These are phyloP conservation scores for Cercospora sesami DNA, from an alignment of 2,329 filamentous ascomycete species.

Conservation along the genomic window DNA sequence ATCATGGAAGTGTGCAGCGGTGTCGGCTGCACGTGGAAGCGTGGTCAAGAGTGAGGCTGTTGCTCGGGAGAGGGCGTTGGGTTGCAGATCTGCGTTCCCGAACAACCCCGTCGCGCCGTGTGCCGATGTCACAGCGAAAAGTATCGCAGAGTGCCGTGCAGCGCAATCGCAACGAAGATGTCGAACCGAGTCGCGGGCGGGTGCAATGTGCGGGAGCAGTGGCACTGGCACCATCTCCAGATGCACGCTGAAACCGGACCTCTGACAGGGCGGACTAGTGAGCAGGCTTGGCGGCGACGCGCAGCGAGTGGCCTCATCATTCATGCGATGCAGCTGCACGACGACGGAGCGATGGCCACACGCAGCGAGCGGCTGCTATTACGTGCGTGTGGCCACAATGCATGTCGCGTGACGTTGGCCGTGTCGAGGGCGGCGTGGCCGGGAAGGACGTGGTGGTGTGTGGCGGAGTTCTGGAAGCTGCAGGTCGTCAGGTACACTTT, in stretches of 20 bases:
- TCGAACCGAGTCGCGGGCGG: background rate
- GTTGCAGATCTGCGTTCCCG: constrained; percentile 2
- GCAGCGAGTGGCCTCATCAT: background rate
- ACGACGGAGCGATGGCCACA: too few species aligned
- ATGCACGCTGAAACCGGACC: background rate
- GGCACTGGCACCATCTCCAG: background rate
- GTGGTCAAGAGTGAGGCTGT: background rate
- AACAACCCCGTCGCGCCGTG: background rate
- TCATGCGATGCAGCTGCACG: background rate
- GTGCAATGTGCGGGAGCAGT: background rate
- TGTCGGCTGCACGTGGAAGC: background rate
- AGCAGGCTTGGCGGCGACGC: background rate
- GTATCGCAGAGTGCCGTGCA: background rate
- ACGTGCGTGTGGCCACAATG: background rate
- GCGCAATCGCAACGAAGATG: background rate
- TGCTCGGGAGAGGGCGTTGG: background rate
- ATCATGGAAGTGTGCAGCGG: background rate
- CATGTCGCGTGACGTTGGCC: background rate
- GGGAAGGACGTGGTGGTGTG: background rate
- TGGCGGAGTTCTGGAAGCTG: background rate
- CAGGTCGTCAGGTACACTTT: background rate
- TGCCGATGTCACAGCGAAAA: background rate
- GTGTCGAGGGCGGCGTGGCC: background rate
- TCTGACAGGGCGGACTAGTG: background rate
- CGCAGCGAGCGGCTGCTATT: background rate